Base-by-base conservation (phyloP, 2,329 filamentous ascomycete species). In the Cytospora piceae region DNA sequence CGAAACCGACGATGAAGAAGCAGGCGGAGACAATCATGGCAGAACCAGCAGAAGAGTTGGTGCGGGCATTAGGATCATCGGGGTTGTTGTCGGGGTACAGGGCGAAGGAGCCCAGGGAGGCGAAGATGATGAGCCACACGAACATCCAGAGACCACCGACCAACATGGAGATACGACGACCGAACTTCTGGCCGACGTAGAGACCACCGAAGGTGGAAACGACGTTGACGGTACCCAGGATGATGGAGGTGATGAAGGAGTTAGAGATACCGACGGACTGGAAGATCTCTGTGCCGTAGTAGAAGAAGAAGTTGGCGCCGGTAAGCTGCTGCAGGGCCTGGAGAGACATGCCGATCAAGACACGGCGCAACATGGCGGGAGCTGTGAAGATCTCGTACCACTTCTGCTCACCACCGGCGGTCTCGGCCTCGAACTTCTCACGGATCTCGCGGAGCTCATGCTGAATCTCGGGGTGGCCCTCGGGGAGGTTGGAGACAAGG, bases 1-100 rank as follows among this genome's bases (percentile, higher is more conserved):
- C 90, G 70, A 91, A 93, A 1, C 85, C 88, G 58, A 87, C 84
- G 64, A 93, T 92, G 77, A 92, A 93, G 80, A 92, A 85, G 76
- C 87, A 91, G 3, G 89, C 87, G 62, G 89, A 86, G 12, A 90
- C 86, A 70, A 93, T 91, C 84, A 92, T 88, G 67, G 88, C 83
- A 7, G 87, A 85, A 14, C 89, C 89, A 15, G 86, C 81, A 9
- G 39, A 27, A 39, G 52, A 37, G 0, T 78, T 74, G 12, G 76
- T 74, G 29, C 52, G 64, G 53, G 66, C 58, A 70, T 79, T 83
- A 29, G 69, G 65, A 42, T 74, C 73, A 6, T 76, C 75, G 0
- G 81, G 83, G 55, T 81, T 71, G 52, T 51, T 49, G 42, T 68
- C 64, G 51, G 66, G 64, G 61, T 63, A 68, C 60, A 77, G 70